phyloP scores from a whole-genome alignment of 768 basidiomycete genomes.

The Candolleomyces aberdarensis region DNA sequence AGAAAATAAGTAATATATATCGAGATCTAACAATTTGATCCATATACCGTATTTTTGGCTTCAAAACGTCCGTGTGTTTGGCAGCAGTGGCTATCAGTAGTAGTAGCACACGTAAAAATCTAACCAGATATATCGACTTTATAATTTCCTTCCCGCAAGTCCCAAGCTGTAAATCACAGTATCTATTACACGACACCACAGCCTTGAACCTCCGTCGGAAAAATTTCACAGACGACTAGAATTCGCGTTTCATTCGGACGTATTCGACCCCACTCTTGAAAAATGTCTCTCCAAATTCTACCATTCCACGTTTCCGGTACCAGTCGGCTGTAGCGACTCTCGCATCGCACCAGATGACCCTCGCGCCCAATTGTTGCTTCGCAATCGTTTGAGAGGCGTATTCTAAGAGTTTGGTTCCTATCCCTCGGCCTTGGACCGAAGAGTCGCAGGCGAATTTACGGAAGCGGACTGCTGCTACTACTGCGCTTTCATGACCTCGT shows the following conservation, averaged over 20 bases:
- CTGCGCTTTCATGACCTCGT: too few species aligned
- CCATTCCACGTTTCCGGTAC: conserved; percentile 53
- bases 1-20: too few species aligned
- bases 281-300: conserved; percentile 47
- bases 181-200: too few species aligned
- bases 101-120: too few species aligned
- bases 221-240: conserved; percentile 6
- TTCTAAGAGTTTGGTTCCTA: conserved; percentile 48
- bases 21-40: too few species aligned
- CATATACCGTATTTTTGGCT: too few species aligned
- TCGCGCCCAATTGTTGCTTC: conserved; percentile 36
- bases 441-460: conserved; percentile 60
- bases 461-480: conserved; percentile 38
- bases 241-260: conserved; percentile 46
- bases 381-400: conserved; percentile 35
- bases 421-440: conserved; percentile 47
- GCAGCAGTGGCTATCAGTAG: too few species aligned
- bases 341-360: conserved; percentile 58
- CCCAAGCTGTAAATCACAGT: too few species aligned
- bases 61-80: too few species aligned
- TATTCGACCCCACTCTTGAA: conserved; percentile 56
- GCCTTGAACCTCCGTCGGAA: background rate
- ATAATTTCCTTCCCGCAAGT: too few species aligned
- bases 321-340: conserved; percentile 40
- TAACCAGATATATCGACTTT: too few species aligned